Percentiles rank a stretch among this genome's conserved stretches.
Conservation (phyloP, 129 eudicot species). For the Apium graveolens region DNA sequence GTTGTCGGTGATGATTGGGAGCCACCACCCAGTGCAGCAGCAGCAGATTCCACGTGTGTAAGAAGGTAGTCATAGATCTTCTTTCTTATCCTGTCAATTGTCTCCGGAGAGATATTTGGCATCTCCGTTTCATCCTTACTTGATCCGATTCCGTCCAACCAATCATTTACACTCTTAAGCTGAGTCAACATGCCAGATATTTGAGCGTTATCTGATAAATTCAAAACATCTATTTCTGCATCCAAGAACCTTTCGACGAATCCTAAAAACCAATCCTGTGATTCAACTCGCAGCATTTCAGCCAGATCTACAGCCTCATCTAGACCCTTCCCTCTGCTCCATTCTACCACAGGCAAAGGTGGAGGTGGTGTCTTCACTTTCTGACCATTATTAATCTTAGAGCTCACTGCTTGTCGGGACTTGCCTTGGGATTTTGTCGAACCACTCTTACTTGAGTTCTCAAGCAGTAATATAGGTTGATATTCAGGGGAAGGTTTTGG, state of each 20-base stretch:
- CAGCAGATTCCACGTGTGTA: slow-evolving; percentile 93
- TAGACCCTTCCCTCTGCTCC: slow-evolving; percentile 67
- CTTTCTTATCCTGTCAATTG: slow-evolving; percentile 79
- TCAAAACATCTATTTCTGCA: slow-evolving; percentile 66
- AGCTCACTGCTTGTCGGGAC: slow-evolving; percentile 42
- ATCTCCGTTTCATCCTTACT: slow-evolving; percentile 43
- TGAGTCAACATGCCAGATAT: slow-evolving; percentile 91
- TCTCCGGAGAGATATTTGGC: slow-evolving; percentile 42
- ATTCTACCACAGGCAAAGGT: slow-evolving; percentile 37
- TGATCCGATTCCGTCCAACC: slow-evolving; percentile 70
- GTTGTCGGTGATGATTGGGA: slow-evolving; percentile 30
- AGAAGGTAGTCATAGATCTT: slow-evolving; percentile 94
- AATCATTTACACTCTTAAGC: slow-evolving; percentile 87
- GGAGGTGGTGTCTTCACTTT: slow-evolving; percentile 3
- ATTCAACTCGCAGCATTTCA: slow-evolving; percentile 47
- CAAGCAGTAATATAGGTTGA: slow-evolving; percentile 64
- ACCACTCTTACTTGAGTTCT: slow-evolving; percentile 38
- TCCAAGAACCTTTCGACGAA: slow-evolving; percentile 88
- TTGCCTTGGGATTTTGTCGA: slow-evolving; percentile 46
- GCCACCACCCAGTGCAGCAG: slow-evolving; percentile 75
- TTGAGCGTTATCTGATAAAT: slow-evolving; percentile 71
- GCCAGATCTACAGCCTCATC: slow-evolving; percentile 70
- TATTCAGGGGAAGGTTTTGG: slow-evolving; percentile 23
- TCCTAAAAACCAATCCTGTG: slow-evolving; percentile 85
- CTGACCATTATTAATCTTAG: slow-evolving; percentile 27